Evolutionary conservation across 176 grass and related monocot species (phyloP), one percentile per base, ranked within the genome.

Genomic region (Triticum urartu): DNA sequence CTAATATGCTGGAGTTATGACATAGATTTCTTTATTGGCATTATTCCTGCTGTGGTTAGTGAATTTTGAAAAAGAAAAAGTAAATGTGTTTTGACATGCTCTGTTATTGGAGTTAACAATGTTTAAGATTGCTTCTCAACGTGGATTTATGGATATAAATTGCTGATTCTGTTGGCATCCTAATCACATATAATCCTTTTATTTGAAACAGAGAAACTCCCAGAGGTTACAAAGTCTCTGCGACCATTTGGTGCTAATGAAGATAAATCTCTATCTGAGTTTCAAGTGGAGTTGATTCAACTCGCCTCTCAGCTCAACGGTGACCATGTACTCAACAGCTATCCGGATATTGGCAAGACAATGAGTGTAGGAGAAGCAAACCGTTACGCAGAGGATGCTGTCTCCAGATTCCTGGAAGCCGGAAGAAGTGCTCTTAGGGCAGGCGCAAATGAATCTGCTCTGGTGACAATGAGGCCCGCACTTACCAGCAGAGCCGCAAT

Each of bases 271-370:
- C 90, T 99, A 8, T 96, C 97, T 0, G 97, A 99, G 67, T 99
- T 99, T 89, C 97, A 99, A 87, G 89, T 99, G 70, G 97, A 99
- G 85, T 70, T 99, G 92, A 99, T 99, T 62, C 97, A 99, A 75
- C 97, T 99, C 45, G 97, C 97, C 17, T 96, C 97, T 34, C 97
- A 99, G 82, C 92, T 99, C 22, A 93, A 88, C 20, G 97, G 97
- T 78, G 97, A 99, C 42, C 94, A 99, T 75, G 94, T 99, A 30
- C 89, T 99, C 33, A 99, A 99, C 85, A 90, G 94, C 11, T 99
- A 99, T 79, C 97, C 97, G 42, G 97, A 99, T 79, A 99, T 99
- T 74, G 94, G 97, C 60, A 93, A 78, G 85, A 88, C 90, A 32
- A 99, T 99, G 97, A 94, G 88, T 13, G 97, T 99, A 0, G 92